Evolutionary conservation across 176 grass and related monocot species (phyloP).

Genomic region (Otatea glauca): DNA sequence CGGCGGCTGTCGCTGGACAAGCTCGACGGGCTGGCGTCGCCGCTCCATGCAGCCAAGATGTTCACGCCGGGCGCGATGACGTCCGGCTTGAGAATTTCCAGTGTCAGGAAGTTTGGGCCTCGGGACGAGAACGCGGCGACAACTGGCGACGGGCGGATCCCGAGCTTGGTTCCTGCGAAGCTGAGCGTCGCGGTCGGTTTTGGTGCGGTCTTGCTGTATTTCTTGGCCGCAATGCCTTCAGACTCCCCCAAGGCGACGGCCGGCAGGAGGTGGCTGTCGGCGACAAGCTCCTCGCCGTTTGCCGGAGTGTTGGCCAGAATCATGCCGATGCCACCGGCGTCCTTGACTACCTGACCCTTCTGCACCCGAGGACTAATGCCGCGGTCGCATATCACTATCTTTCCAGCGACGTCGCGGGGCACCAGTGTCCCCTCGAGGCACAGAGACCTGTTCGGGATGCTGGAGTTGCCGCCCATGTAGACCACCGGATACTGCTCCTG

Average conservation of each 20-base stretch:
- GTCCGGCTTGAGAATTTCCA: slow-evolving; percentile 95
- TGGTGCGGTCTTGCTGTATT: slow-evolving; percentile 50
- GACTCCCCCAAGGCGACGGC: slow-evolving; percentile 74
- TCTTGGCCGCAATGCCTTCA: slow-evolving; percentile 62
- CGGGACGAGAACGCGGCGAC: slow-evolving; percentile 93
- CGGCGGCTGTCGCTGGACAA: slow-evolving; percentile 68
- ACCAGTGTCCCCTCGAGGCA: slow-evolving; percentile 86
- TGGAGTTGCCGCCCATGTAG: slow-evolving; percentile 73
- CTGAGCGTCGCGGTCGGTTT: slow-evolving; percentile 75
- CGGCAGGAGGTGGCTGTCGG: slow-evolving; percentile 94
- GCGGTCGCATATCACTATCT: slow-evolving; percentile 92
- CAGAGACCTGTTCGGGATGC: slow-evolving; percentile 70
- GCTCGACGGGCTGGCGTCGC: slow-evolving; percentile 84
- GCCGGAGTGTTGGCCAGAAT: slow-evolving; percentile 75
- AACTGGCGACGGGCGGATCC: slow-evolving; percentile 89
- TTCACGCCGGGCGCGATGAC: slow-evolving; percentile 85
- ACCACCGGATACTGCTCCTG: slow-evolving; percentile 65
- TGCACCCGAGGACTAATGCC: slow-evolving; percentile 93
- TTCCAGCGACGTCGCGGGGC: slow-evolving; percentile 61
- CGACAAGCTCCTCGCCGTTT: slow-evolving; percentile 94
- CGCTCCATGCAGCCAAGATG: slow-evolving; percentile 94
- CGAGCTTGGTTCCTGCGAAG: slow-evolving; percentile 84
- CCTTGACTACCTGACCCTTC: slow-evolving; percentile 93
- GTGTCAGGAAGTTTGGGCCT: slow-evolving; percentile 81
- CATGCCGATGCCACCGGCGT: slow-evolving; percentile 83